Evolutionary conservation across 768 basidiomycete species (phyloP).

Genomic region (Agrocybe chaxingu): DNA sequence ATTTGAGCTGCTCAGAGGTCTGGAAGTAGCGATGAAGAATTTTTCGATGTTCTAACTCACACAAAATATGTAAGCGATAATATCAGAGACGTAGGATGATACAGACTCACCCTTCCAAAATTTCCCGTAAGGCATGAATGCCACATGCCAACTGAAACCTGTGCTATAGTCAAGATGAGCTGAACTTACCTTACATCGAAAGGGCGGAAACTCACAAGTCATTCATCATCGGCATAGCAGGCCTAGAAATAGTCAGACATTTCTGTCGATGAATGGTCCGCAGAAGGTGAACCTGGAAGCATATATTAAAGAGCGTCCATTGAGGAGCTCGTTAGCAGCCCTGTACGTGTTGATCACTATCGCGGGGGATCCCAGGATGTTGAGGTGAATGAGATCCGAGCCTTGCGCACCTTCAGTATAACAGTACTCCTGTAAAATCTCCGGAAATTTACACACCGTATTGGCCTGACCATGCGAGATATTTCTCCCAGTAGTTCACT

Average conservation of each 20-base stretch:
- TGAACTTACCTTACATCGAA: no score
- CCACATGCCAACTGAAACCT: conserved; percentile 15
- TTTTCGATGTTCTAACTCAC: conserved; percentile 7
- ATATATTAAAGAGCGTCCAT: conserved; percentile 37
- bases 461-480: conserved; percentile 4
- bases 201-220: conserved; percentile 4
- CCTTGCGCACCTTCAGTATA: conserved; percentile 6
- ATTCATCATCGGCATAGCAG: conserved; percentile 9
- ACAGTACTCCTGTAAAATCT: no score
- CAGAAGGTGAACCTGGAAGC: conserved; percentile 17
- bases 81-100: no score
- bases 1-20: conserved; percentile 22
- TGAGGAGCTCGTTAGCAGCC: conserved; percentile 34
- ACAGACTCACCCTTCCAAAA: conserved; percentile 4
- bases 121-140: conserved; percentile 11
- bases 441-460: conserved; percentile 3
- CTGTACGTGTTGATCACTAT: conserved; percentile 29
- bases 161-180: neutral
- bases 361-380: conserved; percentile 18
- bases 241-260: conserved; percentile 5
- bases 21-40: conserved; percentile 37
- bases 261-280: neutral
- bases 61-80: no score
- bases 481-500: conserved; percentile 10
- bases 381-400: conserved; percentile 22